phyloP scores from a whole-genome alignment of 257 asterid genomes.

The Solanum clarkiae region DNA sequence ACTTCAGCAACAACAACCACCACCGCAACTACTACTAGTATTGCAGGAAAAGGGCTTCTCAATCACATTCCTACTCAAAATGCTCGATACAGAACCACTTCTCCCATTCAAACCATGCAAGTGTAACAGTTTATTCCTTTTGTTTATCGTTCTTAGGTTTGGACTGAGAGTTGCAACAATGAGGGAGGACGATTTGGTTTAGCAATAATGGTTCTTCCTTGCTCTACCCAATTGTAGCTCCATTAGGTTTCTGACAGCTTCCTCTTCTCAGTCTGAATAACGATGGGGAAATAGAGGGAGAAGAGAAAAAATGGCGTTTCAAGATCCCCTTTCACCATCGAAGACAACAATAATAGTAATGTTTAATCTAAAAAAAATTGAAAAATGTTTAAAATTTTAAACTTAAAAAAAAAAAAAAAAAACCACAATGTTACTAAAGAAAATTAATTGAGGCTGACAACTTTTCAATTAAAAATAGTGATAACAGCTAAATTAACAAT shows the following conservation, averaged over 20 bases:
- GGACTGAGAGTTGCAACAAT: background rate
- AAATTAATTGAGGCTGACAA: no score
- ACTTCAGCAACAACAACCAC: background rate
- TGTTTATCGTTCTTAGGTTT: background rate
- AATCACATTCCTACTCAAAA: background rate
- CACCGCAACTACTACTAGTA: background rate
- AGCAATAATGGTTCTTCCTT: background rate
- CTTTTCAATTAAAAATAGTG: no score
- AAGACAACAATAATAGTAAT: background rate
- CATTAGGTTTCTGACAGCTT: background rate
- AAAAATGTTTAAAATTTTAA: background rate
- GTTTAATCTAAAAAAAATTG: background rate
- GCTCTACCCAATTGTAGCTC: background rate
- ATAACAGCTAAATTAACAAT: no score
- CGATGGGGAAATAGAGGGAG: background rate
- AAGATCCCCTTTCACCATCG: slow-evolving; percentile 8
- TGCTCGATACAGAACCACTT: background rate
- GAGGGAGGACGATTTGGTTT: background rate
- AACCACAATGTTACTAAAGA: no score
- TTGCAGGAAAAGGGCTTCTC: background rate
- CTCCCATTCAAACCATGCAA: background rate
- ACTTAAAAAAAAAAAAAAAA: background rate
- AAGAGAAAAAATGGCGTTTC: slow-evolving; percentile 4
- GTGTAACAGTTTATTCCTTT: background rate
- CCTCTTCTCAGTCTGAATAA: background rate